Conservation (phyloP, 805 yeast genomes). For the Candida glaebosa region DNA sequence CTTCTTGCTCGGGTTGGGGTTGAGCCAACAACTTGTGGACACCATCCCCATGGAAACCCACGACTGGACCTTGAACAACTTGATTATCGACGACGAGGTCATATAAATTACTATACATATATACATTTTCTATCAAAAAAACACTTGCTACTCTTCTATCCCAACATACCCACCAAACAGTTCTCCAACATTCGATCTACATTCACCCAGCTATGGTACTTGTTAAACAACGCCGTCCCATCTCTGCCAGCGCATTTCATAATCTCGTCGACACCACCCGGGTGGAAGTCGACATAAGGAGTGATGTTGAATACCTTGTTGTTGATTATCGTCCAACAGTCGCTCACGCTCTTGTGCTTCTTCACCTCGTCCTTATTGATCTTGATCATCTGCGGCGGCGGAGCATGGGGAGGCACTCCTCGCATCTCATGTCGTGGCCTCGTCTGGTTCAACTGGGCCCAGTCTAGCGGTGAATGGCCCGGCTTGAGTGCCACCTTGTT, state of each 20-base stretch:
- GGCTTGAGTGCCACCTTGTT: constrained; percentile 64
- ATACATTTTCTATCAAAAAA: neutral
- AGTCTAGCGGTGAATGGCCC: constrained; percentile 83
- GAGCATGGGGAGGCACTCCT: constrained; percentile 48
- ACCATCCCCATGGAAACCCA: constrained; percentile 57
- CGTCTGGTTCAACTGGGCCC: constrained; percentile 62
- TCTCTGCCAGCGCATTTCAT: constrained; percentile 81
- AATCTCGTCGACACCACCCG: constrained; percentile 84
- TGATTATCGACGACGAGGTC: constrained; percentile 39
- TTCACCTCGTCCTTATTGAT: constrained; percentile 56
- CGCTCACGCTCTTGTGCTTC: constrained; percentile 55
- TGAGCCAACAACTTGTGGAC: constrained; percentile 58
- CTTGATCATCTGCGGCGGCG: constrained; percentile 48
- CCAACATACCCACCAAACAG: constrained; percentile 67
- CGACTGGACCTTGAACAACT: constrained; percentile 57
- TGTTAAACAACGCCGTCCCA: constrained; percentile 71
- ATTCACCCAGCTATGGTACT: constrained; percentile 74
- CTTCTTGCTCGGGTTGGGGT: constrained; percentile 57
- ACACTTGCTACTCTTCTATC: constrained; percentile 9
- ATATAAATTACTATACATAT: too few species aligned
- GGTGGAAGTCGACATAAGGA: constrained; percentile 80
- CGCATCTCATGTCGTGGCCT: constrained; percentile 47
- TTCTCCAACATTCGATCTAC: constrained; percentile 75
- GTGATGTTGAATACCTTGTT: constrained; percentile 87
- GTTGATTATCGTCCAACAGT: constrained; percentile 82